These are phyloP conservation scores for Austroboletus festivus DNA, from an alignment of 768 basidiomycete genomes.

Conservation along the genomic window DNA sequence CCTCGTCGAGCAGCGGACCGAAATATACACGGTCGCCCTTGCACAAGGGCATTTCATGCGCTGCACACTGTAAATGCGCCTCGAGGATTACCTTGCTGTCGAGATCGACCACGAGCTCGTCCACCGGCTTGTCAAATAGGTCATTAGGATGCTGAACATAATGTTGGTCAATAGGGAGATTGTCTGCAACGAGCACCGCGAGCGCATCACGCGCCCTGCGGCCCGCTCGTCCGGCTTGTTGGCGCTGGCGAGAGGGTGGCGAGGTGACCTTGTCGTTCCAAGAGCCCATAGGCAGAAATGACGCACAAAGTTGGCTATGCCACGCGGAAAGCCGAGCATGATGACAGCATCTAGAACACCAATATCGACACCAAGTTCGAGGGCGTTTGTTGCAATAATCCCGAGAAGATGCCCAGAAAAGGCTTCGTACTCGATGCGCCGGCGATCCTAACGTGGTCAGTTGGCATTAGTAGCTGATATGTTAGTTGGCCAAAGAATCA, in stretches of 20 bases:
- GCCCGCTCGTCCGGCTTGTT: slow-evolving; percentile 88
- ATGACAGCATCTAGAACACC: slow-evolving; percentile 86
- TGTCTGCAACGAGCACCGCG: slow-evolving; percentile 67
- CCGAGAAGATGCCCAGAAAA: slow-evolving; percentile 83
- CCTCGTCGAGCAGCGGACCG: slow-evolving; percentile 51
- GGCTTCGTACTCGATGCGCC: slow-evolving; percentile 81
- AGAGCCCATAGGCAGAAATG: not conserved
- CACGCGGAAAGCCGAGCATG: slow-evolving; percentile 81
- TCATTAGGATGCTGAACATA: slow-evolving; percentile 69
- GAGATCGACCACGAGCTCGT: slow-evolving; percentile 68
- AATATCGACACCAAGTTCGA: slow-evolving; percentile 91
- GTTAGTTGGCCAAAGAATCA: slow-evolving; percentile 21
- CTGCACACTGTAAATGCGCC: slow-evolving; percentile 86
- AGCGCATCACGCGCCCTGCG: slow-evolving; percentile 78
- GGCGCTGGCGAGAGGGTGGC: slow-evolving; percentile 47
- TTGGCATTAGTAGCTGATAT: not conserved
- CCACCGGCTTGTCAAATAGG: slow-evolving; percentile 59
- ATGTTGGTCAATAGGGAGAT: slow-evolving; percentile 69
- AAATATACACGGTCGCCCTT: slow-evolving; percentile 69
- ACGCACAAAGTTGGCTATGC: slow-evolving; percentile 76
- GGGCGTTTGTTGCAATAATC: slow-evolving; percentile 85
- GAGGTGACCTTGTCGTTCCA: not conserved
- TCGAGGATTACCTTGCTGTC: slow-evolving; percentile 75
- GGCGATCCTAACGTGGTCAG: slow-evolving; percentile 55
- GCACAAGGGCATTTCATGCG: slow-evolving; percentile 78